Evolutionary conservation across 805 yeast species (phyloP), one percentile per base, ranked within the genome.

Genomic region (Starmerella khaoyaiensis): DNA sequence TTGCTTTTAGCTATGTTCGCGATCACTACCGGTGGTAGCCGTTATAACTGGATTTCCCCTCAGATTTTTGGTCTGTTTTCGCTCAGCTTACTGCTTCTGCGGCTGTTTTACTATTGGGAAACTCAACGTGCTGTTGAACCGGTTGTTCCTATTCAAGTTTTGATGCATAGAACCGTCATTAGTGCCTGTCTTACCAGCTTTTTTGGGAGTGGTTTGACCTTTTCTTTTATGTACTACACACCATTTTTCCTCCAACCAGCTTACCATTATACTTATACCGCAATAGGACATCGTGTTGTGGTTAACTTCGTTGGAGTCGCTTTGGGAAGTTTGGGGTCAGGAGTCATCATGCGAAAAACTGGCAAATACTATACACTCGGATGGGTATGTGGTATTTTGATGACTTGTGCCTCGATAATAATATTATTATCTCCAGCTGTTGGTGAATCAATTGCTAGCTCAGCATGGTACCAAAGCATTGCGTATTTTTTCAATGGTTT

Each of bases 201-300:
- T 72, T 74, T 79, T 48, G 64, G 68, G 55, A 72, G 82, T 5
- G 79, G 80, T 79, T 66, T 73, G 1, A 67, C 69, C 14, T 79
- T 69, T 53, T 61, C 83, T 1, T 64, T 67, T 45, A 53, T 81
- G 38, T 82, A 67, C 58, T 81, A 75, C 56, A 65, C 75, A 3
- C 94, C 94, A 1, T 65, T 82, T 15, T 76, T 93, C 1, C 61
- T 83, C 38, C 34, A 69, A 25, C 87, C 84, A 37, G 79, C 80
- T 45, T 68, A 78, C 37, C 39, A 43, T 42, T 51, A 68, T 66
- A 45, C 75, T 82, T 5, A 79, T 87, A 2, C 78, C 83, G 87
- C 79, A 72, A 55, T 79, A 77, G 49, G 56, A 70, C 15, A 69
- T 78, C 52, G 60, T 75, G 46, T 63, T 19, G 43, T 57, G 11